These are phyloP conservation scores for Aspergillus nomiae DNA, from an alignment of 2,329 filamentous ascomycete species.

Conservation along the genomic window DNA sequence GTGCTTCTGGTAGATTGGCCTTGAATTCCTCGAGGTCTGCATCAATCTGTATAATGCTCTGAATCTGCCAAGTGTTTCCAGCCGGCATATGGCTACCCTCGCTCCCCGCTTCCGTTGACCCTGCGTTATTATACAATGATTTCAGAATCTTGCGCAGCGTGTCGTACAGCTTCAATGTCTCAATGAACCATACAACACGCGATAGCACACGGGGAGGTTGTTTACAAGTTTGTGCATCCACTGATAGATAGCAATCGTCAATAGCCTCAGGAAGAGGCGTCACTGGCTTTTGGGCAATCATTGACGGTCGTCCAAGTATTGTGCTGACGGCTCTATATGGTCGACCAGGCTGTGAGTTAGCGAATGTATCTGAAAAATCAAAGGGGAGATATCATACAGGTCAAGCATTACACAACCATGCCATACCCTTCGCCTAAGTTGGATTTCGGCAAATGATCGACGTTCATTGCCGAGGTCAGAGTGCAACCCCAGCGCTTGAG, in stretches of 20 bases:
- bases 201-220: background rate
- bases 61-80: background rate
- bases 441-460: constrained; percentile 4
- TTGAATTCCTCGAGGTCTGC: background rate
- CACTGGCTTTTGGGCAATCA: background rate
- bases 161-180: background rate
- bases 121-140: background rate
- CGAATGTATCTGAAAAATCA: background rate
- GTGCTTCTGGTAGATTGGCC: background rate
- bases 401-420: constrained; percentile 9
- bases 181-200: background rate
- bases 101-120: background rate
- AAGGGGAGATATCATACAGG: background rate
- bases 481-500: background rate
- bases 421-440: constrained; percentile 4
- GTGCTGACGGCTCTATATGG: background rate
- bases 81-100: background rate
- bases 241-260: background rate
- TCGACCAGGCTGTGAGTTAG: background rate
- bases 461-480: background rate
- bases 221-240: background rate
- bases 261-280: background rate
- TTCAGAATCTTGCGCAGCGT: background rate
- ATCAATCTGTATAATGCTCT: background rate
- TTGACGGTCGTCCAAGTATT: constrained; percentile 3